Base-by-base conservation (phyloP, 2,329 filamentous ascomycete genomes). In the Leptographium wingfieldii region DNA sequence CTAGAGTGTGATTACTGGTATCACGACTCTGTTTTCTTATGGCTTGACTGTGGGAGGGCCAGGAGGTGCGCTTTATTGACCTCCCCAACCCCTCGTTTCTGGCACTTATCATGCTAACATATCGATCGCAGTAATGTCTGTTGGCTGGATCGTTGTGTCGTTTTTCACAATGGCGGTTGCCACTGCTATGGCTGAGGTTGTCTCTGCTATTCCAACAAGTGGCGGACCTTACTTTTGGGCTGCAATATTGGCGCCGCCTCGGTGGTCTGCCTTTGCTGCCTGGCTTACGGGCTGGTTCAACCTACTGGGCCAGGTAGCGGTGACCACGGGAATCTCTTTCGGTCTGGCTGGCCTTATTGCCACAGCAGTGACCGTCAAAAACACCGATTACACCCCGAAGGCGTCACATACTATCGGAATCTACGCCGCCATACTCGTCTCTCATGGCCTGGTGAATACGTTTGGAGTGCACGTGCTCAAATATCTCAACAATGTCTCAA, bases 211-310 rank as follows among this genome's bases (percentile, higher is more conserved):
- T 61, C 81, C 81, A 0, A 82, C 80, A 1, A 76, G 74, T 54
- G 81, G 80, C 48, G 81, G 81, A 1, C 80, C 80, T 1, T 84
- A 84, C 66, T 83, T 82, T 68, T 84, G 81, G 81, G 74, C 80
- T 1, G 80, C 80, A 1, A 75, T 82, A 63, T 73, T 84, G 38
- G 79, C 81, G 3, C 80, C 80, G 1, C 70, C 73, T 6, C 65
- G 66, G 2, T 72, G 69, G 69, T 73, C 71, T 1, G 66, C 72
- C 4, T 72, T 74, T 52, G 69, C 70, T 0, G 72, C 72, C 10
- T 74, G 72, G 72, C 62, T 74, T 33, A 75, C 73, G 0, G 73
- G 73, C 27, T 75, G 73, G 73, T 74, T 71, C 64, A 75, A 75
- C 62, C 63, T 75, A 12, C 69, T 75, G 5, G 73, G 73, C 29